A percentile compares a stretch with the other conserved stretches of the same genome.
phyloP scores from a whole-genome alignment of 306 rosid genomes.

The Vachellia collinsii region DNA sequence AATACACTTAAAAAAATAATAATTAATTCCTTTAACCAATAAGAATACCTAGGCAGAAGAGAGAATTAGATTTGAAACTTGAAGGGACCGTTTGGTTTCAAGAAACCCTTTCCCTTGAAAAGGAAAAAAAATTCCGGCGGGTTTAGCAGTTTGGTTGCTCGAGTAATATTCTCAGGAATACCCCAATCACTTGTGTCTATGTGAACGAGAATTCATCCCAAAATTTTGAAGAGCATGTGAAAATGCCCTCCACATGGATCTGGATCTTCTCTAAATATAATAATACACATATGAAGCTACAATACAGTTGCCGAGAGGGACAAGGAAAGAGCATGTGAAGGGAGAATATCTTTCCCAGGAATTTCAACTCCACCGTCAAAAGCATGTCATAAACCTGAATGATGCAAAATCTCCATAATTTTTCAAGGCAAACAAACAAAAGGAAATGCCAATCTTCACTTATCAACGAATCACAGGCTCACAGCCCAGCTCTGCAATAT shows the following conservation, averaged over 20 bases:
- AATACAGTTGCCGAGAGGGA: conserved; percentile 13
- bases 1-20: no score
- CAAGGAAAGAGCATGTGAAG: conserved; percentile 36
- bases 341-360: not conserved
- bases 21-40: not conserved
- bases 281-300: not conserved
- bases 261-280: not conserved
- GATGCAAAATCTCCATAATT: no score
- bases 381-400: no score
- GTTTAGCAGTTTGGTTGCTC: not conserved
- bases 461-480: no score
- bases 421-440: no score
- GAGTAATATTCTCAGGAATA: not conserved
- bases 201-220: not conserved
- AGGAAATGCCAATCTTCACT: no score
- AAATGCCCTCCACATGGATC: not conserved
- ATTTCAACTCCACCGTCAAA: not conserved
- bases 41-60: not conserved
- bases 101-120: not conserved
- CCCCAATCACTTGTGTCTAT: not conserved
- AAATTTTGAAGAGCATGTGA: no score
- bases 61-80: not conserved
- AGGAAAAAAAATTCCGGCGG: not conserved
- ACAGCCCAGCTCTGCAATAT: conserved; percentile 23
- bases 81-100: not conserved